Base-by-base conservation (phyloP, 257 asterid genomes). In the Cruciata laevipes region DNA sequence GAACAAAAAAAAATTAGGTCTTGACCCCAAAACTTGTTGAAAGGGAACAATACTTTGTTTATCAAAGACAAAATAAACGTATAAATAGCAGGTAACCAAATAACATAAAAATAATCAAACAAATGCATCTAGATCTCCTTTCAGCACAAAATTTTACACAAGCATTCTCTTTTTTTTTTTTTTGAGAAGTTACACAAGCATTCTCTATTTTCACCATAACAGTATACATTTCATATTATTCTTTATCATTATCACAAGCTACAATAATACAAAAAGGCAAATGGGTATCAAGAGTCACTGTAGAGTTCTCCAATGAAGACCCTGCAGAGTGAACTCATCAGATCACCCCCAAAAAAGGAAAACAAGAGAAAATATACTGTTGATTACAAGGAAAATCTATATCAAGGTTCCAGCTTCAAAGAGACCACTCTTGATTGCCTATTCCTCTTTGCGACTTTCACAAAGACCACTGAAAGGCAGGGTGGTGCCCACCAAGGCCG, bases 401-500 rank as follows among this genome's bases (percentile, higher is more conserved):
- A 61, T 71, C 92, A 93, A 73, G 97, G 93, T 68, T 94, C 99
- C 81, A 94, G 89, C 88, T 94, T 94, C 87, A 94, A 73, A 1
- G 99, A 88, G 71, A 90, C 99, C 53, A 94, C 99, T 61, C 99
- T 84, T 18, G 95, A 88, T 76, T 84, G 99, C 89, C 95, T 77
- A 79, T 87, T 90, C 66, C 89, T 92, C 74, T 88, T 90, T 9
- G 91, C 97, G 38, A 86, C 88, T 77, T 85, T 85, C 38, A 79
- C 79, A 70, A 78, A 92, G 59, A 91, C 82, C 9, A 80, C 63
- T 0, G 96, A 79, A 32, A 93, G 85, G 73, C 95, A 94, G 35
- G 95, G 71, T 1, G 96, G 97, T 11, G 96, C 96, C 99, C 99
- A 90, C 99, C 99, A 94, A 7, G 96, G 99, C 74, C 86, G 77